Percentiles rank a stretch among this genome's conserved stretches.
These are phyloP conservation scores for Blastomyces percursus DNA, from an alignment of 2,329 filamentous ascomycete genomes.

Conservation along the genomic window DNA sequence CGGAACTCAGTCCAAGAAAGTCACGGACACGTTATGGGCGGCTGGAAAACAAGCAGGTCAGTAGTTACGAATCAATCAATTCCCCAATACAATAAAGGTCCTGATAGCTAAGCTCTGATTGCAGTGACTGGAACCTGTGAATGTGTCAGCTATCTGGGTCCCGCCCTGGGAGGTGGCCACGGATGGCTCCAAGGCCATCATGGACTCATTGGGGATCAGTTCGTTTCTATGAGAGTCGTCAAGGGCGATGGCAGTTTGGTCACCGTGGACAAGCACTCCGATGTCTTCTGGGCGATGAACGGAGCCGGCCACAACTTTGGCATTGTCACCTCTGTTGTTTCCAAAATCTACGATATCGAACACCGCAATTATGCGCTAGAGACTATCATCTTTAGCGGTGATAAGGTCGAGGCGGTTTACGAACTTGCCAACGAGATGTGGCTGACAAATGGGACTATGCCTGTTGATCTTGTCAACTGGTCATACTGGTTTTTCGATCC, in stretches of 20 bases:
- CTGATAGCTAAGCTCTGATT: not conserved
- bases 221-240: slow-evolving; percentile 43
- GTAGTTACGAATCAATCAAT: slow-evolving; percentile 1
- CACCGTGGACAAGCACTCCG: slow-evolving; percentile 33
- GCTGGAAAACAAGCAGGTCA: slow-evolving; percentile 42
- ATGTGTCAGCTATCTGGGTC: slow-evolving; percentile 40
- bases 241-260: slow-evolving; percentile 39
- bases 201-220: slow-evolving; percentile 45
- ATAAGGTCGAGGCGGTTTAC: slow-evolving; percentile 42
- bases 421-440: slow-evolving; percentile 37
- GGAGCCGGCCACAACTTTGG: slow-evolving; percentile 52
- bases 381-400: slow-evolving; percentile 37
- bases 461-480: slow-evolving; percentile 38
- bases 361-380: slow-evolving; percentile 30
- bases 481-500: slow-evolving; percentile 28
- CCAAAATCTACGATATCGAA: slow-evolving; percentile 38
- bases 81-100: not conserved
- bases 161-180: slow-evolving; percentile 48
- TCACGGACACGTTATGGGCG: slow-evolving; percentile 41
- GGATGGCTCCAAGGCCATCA: slow-evolving; percentile 45
- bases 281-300: slow-evolving; percentile 47
- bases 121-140: slow-evolving; percentile 43
- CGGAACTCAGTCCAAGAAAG: slow-evolving; percentile 36
- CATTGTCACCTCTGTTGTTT: slow-evolving; percentile 41
- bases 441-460: slow-evolving; percentile 35